These are phyloP conservation scores for Oryza rufipogon DNA, from an alignment of 176 grass and related monocot species.

Conservation along the genomic window DNA sequence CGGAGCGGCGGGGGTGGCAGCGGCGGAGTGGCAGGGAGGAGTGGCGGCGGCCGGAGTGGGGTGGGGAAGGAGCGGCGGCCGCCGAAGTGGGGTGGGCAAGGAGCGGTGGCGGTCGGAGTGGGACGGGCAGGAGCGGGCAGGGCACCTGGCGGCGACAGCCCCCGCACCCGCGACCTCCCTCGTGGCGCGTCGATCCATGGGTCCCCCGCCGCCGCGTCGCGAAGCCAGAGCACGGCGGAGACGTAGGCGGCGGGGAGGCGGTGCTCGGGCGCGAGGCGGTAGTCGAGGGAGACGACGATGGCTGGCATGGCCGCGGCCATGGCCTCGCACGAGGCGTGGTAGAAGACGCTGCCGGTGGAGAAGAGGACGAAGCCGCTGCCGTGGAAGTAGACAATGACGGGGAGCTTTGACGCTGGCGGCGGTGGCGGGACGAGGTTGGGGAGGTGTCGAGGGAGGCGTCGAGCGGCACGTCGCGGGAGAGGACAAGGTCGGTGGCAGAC, in stretches of 20 bases:
- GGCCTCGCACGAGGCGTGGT: conserved; percentile 67
- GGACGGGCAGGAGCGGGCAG: no score
- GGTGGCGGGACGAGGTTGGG: conserved; percentile 7
- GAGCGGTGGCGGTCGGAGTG: no score
- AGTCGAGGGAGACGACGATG: conserved; percentile 66
- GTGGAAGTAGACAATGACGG: conserved; percentile 83
- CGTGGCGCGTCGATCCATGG: no score
- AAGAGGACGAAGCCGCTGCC: conserved; percentile 85
- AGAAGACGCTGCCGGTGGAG: conserved; percentile 46
- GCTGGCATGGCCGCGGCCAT: conserved; percentile 55
- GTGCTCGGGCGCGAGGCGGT: conserved; percentile 90
- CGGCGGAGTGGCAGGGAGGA: no score
- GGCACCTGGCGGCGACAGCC: no score
- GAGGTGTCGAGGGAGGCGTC: conserved; percentile 55
- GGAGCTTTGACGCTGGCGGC: conserved; percentile 40
- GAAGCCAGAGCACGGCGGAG: no score
- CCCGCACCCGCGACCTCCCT: no score
- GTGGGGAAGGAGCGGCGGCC: no score
- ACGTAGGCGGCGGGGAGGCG: conserved; percentile 62
- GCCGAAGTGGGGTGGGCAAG: no score
- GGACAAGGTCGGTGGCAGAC: neutral
- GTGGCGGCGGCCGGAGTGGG: no score
- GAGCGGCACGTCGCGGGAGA: conserved; percentile 72
- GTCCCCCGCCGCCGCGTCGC: no score
- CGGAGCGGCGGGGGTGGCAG: no score